Evolutionary conservation across 305 asterid genomes (phyloP).

Genomic region (Solanum hybrid): DNA sequence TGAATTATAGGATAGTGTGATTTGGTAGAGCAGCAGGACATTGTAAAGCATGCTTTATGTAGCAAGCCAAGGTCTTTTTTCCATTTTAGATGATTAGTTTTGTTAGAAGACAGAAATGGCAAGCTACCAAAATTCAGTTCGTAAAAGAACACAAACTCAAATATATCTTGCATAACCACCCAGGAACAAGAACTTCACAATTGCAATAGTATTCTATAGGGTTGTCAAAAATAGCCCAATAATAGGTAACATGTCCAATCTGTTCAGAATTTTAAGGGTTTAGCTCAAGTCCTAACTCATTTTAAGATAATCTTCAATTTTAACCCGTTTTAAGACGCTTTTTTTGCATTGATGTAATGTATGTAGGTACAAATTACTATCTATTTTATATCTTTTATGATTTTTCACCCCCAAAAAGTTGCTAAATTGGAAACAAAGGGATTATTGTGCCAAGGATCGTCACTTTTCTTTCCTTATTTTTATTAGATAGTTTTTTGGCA

Average conservation of each 20-base stretch:
- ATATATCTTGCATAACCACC: not conserved
- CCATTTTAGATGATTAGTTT: not conserved
- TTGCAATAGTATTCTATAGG: not conserved
- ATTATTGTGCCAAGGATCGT: not conserved
- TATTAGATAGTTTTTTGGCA: not conserved
- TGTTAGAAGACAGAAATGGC: not conserved
- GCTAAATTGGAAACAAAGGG: not conserved
- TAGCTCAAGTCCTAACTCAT: too few relatives aligned
- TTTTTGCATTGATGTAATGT: not conserved
- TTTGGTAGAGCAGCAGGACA: not conserved
- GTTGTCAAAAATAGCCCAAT: not conserved
- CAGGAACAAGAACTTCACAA: not conserved
- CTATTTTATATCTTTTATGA: too few relatives aligned
- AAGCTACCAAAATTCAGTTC: not conserved
- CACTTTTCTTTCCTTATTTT: not conserved
- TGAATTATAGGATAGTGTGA: not conserved
- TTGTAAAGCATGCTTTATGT: not conserved
- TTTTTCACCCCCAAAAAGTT: not conserved
- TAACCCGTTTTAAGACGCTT: fast-evolving
- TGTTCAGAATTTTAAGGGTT: not conserved
- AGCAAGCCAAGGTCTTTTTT: not conserved
- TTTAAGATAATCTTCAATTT: too few relatives aligned
- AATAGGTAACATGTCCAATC: not conserved
- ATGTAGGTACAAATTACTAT: too few relatives aligned
- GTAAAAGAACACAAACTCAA: not conserved